Evolutionary conservation across 352 stramenopile genomes (phyloP).

Genomic region (Phytophthora aleatoria): DNA sequence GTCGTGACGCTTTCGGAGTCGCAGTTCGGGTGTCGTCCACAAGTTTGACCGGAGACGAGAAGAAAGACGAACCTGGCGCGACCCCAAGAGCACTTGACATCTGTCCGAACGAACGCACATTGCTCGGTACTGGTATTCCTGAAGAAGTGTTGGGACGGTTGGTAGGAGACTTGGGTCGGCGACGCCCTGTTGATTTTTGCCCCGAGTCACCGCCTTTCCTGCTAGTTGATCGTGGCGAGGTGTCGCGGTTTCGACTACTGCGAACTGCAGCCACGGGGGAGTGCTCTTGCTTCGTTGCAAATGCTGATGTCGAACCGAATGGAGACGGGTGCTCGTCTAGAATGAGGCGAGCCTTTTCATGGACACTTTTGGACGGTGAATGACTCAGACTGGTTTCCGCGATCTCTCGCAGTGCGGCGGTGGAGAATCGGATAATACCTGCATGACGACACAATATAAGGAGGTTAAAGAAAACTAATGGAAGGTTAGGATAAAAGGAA

Average conservation of each 20-base stretch:
- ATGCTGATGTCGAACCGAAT: conserved; percentile 1
- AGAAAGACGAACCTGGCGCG: conserved; percentile 32
- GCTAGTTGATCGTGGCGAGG: conserved; percentile 15
- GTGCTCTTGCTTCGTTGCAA: conserved; percentile 11
- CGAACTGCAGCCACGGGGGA: conserved; percentile 8
- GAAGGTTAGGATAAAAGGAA: neutral
- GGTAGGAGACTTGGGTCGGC: conserved; percentile 41
- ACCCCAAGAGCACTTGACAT: conserved; percentile 32
- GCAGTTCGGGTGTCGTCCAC: conserved; percentile 25
- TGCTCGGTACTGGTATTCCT: conserved; percentile 14
- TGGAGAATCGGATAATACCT: conserved; percentile 74
- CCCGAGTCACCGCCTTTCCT: conserved; percentile 12
- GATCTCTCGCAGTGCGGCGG: conserved; percentile 57
- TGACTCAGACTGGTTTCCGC: conserved; percentile 59
- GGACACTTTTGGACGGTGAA: conserved; percentile 63
- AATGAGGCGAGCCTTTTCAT: conserved; percentile 70
- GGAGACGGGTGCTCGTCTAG: conserved; percentile 52
- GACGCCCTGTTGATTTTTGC: conserved; percentile 25
- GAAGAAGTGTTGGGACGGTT: conserved; percentile 31
- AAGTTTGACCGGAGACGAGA: conserved; percentile 40
- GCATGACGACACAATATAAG: conserved; percentile 2
- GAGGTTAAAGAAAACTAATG: neutral
- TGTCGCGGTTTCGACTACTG: conserved; percentile 16
- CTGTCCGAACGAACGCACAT: conserved; percentile 37
- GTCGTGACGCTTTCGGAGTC: conserved; percentile 33